Conservation (phyloP, 2,329 filamentous ascomycete genomes). For the Penicillium sp. region DNA sequence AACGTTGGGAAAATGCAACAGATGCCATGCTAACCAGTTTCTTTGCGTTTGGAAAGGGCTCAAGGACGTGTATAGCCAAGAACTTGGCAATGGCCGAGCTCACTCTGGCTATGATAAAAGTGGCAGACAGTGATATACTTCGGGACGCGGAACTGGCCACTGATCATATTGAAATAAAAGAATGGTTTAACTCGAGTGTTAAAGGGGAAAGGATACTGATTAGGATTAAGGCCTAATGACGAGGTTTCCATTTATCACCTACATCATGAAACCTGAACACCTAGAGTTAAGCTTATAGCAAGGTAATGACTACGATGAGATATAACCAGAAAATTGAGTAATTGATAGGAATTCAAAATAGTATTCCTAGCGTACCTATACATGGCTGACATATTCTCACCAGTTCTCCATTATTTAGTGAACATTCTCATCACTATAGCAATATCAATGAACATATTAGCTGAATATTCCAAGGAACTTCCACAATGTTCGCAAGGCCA, state of each 20-base stretch:
- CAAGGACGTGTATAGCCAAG: constrained; percentile 48
- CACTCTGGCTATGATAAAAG: constrained; percentile 37
- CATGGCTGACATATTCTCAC: neutral
- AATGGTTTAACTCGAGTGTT: constrained; percentile 56
- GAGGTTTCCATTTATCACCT: neutral
- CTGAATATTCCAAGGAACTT: too few relatives aligned
- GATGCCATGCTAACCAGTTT: constrained; percentile 41
- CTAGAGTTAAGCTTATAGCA: neutral
- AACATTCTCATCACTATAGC: too few relatives aligned
- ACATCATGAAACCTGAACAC: neutral
- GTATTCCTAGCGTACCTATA: neutral
- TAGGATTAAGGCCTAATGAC: neutral
- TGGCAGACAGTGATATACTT: constrained; percentile 44
- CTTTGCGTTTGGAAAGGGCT: constrained; percentile 49
- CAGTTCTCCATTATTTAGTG: too few relatives aligned
- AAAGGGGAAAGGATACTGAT: constrained; percentile 44
- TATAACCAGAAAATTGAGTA: neutral
- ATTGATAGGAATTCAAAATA: too few relatives aligned
- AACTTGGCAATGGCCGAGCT: constrained; percentile 47
- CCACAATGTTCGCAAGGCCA: too few relatives aligned
- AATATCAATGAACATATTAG: too few relatives aligned
- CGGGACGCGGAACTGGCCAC: constrained; percentile 40
- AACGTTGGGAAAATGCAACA: constrained; percentile 44
- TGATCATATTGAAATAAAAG: constrained; percentile 46
- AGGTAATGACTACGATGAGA: too few relatives aligned